These are phyloP conservation scores for Senna siamea DNA, from an alignment of 306 rosid genomes.

Conservation along the genomic window DNA sequence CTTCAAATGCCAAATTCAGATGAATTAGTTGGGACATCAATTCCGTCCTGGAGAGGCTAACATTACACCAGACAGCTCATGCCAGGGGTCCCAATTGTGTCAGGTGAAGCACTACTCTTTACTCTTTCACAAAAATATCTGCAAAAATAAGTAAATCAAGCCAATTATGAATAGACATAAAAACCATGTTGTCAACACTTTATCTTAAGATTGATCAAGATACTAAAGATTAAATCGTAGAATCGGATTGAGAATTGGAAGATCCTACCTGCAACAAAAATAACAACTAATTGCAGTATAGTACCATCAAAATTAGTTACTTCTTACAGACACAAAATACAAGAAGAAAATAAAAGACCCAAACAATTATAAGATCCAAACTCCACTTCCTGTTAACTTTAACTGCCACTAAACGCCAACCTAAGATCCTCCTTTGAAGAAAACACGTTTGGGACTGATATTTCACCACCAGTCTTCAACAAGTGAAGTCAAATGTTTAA, in stretches of 20 bases:
- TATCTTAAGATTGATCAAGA: neutral
- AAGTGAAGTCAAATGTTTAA: no score
- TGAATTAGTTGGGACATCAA: slow-evolving; percentile 10
- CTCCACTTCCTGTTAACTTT: neutral
- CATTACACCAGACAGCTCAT: slow-evolving; percentile 40
- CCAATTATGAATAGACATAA: neutral
- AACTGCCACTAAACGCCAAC: no score
- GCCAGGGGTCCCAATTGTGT: slow-evolving; percentile 26
- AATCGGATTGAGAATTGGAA: no score
- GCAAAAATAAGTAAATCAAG: no score
- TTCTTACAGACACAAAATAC: neutral
- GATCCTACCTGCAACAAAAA: neutral
- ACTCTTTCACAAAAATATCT: neutral
- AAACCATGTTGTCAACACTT: neutral
- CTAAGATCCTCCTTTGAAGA: neutral
- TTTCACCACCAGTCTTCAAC: no score
- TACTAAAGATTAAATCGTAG: neutral
- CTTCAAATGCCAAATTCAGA: neutral
- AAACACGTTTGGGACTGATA: neutral
- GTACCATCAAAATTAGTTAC: neutral
- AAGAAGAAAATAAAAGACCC: no score
- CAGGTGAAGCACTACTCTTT: slow-evolving; percentile 21
- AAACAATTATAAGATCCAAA: no score
- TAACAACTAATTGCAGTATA: neutral
- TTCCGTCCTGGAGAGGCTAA: slow-evolving; percentile 8